phyloP scores from a whole-genome alignment of 2,329 filamentous ascomycete species.

The Colletotrichum phormii region DNA sequence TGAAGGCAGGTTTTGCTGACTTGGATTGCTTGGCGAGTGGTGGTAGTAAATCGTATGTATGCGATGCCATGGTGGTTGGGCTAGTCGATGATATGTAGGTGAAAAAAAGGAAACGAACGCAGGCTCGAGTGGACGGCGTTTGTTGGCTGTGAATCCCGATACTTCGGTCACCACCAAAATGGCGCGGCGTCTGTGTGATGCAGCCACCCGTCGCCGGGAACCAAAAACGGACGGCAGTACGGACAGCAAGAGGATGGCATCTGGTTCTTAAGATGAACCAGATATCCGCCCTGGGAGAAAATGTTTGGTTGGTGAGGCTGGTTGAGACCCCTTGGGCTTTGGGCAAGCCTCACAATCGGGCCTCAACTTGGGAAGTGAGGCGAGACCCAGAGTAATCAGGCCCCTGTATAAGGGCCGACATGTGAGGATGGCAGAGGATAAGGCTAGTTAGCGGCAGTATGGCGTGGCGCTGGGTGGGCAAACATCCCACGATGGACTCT shows the following conservation, averaged over 20 bases:
- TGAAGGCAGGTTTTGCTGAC: constrained; percentile 11
- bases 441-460: constrained; percentile 11
- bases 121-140: neutral
- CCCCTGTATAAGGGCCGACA: constrained; percentile 6
- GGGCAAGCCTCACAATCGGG: constrained; percentile 15
- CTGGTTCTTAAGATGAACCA: constrained; percentile 30
- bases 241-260: constrained; percentile 5
- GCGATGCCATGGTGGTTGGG: neutral
- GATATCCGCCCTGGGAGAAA: neutral
- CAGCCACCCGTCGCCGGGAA: constrained; percentile 2
- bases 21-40: constrained; percentile 4
- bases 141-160: neutral
- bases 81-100: neutral
- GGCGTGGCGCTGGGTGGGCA: constrained; percentile 25
- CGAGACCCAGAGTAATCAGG: constrained; percentile 25
- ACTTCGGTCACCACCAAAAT: neutral
- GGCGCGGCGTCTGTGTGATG: neutral
- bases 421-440: constrained; percentile 6
- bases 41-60: neutral
- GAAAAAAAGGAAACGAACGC: neutral
- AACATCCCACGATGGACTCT: constrained; percentile 30
- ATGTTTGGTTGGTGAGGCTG: neutral
- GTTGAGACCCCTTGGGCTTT: neutral
- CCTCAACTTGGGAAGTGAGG: constrained; percentile 21
- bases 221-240: constrained; percentile 16